A percentile compares a stretch with the other conserved stretches of the same genome.
Evolutionary conservation across 257 asterid species (phyloP).

Genomic region (Solanum ahanhuiri): DNA sequence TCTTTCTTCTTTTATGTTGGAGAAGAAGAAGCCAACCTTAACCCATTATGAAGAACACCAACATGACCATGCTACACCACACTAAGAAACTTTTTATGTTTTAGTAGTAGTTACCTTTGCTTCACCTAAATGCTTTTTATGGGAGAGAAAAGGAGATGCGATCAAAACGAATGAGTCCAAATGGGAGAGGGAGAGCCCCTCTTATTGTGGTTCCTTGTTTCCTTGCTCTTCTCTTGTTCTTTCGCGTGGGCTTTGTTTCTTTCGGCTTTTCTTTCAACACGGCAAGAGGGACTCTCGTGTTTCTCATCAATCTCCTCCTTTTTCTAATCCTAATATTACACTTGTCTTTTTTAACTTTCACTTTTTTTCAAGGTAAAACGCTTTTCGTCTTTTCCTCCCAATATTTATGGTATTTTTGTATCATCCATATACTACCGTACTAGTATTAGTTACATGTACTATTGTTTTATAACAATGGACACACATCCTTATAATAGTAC

Average conservation of each 20-base stretch:
- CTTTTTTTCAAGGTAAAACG: neutral
- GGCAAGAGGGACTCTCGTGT: constrained; percentile 15
- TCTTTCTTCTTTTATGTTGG: neutral
- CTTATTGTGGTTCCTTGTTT: constrained; percentile 8
- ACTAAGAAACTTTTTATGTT: neutral
- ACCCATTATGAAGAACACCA: neutral
- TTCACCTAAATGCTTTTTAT: neutral
- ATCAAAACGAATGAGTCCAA: constrained; percentile 21
- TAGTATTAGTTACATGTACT: neutral
- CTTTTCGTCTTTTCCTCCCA: neutral
- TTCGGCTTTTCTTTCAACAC: constrained; percentile 13
- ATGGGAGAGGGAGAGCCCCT: neutral
- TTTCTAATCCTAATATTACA: neutral
- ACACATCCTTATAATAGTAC: neutral
- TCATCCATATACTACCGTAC: neutral
- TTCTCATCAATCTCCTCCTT: constrained; percentile 10
- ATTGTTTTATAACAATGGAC: neutral
- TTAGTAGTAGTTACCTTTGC: neutral
- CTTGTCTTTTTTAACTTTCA: neutral
- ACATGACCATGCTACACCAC: neutral
- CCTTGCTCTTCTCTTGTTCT: constrained; percentile 4
- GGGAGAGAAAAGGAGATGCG: constrained; percentile 5
- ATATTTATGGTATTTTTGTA: neutral
- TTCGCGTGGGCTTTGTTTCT: constrained; percentile 14
- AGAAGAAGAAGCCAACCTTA: neutral